Evolutionary conservation across 768 basidiomycete genomes (phyloP).

Genomic region (Rhodotorula graminis): DNA sequence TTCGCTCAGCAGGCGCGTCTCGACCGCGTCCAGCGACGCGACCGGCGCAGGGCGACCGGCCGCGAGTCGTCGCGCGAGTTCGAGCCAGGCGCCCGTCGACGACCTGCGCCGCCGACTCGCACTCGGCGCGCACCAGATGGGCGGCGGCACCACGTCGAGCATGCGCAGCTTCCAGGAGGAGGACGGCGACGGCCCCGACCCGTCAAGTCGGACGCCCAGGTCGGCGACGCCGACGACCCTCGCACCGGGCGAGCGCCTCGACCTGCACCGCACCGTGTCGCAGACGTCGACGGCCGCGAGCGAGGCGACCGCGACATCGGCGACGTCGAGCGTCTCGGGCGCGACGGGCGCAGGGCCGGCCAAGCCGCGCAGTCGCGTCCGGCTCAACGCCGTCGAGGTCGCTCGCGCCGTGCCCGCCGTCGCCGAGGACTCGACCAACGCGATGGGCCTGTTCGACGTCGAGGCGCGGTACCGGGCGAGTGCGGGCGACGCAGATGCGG

Average conservation of each 20-base stretch:
- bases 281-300: constrained; percentile 20
- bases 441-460: constrained; percentile 72
- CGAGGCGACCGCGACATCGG: constrained; percentile 6
- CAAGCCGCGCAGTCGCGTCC: constrained; percentile 19
- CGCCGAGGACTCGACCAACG: constrained; percentile 77
- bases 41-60: background rate
- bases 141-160: background rate
- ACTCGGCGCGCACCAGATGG: background rate
- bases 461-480: constrained; percentile 57
- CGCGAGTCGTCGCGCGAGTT: background rate
- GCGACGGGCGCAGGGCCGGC: constrained; percentile 6
- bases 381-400: constrained; percentile 56
- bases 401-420: constrained; percentile 86
- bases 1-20: background rate
- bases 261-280: constrained; percentile 27
- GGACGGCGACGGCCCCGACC: background rate
- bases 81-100: constrained; percentile 26
- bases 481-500: constrained; percentile 46
- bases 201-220: background rate
- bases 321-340: constrained; percentile 9
- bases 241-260: background rate
- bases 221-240: background rate
- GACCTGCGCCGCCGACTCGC: constrained; percentile 35
- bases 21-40: constrained; percentile 17
- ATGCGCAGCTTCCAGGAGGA: background rate